Evolutionary conservation across 768 basidiomycete species (phyloP).

Genomic region (Royoungia palumana): DNA sequence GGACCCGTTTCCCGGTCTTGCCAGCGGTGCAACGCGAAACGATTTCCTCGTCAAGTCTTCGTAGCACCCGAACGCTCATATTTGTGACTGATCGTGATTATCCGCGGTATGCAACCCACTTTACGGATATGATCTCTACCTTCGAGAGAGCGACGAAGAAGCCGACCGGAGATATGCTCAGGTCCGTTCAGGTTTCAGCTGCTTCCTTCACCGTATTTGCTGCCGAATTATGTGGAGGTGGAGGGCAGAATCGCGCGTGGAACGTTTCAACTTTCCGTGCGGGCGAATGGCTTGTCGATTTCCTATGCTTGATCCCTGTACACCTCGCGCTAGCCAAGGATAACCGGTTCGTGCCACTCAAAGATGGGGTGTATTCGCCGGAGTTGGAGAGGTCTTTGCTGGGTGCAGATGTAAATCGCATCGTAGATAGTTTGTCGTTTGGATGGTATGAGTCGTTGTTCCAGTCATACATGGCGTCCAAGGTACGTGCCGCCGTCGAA

Average conservation of each 20-base stretch:
- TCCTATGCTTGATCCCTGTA: constrained; percentile 62
- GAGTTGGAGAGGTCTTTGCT: constrained; percentile 51
- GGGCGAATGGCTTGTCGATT: constrained; percentile 62
- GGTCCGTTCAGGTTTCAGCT: constrained; percentile 35
- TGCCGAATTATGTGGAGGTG: constrained; percentile 6
- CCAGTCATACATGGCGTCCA: constrained; percentile 57
- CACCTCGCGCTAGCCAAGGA: constrained; percentile 59
- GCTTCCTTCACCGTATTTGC: constrained; percentile 29
- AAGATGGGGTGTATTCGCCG: constrained; percentile 51
- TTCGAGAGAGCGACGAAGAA: constrained; percentile 54
- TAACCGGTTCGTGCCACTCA: constrained; percentile 59
- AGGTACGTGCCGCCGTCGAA: constrained; percentile 29
- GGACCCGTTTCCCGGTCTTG: constrained; percentile 59
- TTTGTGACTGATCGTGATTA: constrained; percentile 43
- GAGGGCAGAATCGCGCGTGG: constrained; percentile 13
- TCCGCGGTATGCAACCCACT: constrained; percentile 39
- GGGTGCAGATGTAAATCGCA: constrained; percentile 56
- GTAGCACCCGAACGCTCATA: constrained; percentile 35
- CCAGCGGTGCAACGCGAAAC: constrained; percentile 49
- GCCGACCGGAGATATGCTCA: constrained; percentile 46
- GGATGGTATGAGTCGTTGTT: constrained; percentile 68
- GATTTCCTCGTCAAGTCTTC: constrained; percentile 32
- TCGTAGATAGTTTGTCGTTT: constrained; percentile 53
- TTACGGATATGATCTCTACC: constrained; percentile 38
- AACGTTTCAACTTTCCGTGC: constrained; percentile 39